Evolutionary conservation across 2,329 filamentous ascomycete genomes (phyloP), one percentile per base, ranked within the genome.

Genomic region (Aspergillus neoniger): DNA sequence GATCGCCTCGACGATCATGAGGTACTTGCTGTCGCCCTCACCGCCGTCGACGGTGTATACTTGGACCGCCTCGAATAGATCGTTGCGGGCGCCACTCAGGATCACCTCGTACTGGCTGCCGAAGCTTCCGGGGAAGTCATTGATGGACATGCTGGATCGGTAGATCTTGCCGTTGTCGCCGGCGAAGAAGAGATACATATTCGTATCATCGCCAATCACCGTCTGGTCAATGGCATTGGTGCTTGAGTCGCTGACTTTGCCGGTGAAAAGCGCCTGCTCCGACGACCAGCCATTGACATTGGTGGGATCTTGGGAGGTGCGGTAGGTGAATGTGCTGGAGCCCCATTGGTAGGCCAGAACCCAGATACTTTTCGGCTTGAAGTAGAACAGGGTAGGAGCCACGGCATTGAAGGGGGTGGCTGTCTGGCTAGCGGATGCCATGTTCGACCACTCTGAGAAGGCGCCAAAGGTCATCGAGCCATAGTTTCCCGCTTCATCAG

Each of bases 101-200:
- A 36, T 36, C 61, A 88, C 67, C 0, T 82, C 73, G 2, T 79
- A 81, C 0, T 78, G 58, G 0, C 78, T 76, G 61, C 86, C 86
- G 69, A 90, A 88, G 71, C 72, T 81, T 39, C 82, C 81, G 0
- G 87, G 87, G 79, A 89, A 89, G 62, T 84, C 82, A 50, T 73
- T 80, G 23, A 88, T 83, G 39, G 87, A 80, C 85, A 88, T 89
- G 69, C 80, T 83, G 55, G 86, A 71, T 1, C 87, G 81, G 76
- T 89, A 89, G 69, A 90, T 86, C 49, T 82, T 83, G 71, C 87
- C 87, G 63, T 89, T 88, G 74, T 90, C 87, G 7, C 86, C 87
- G 0, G 81, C 80, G 66, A 89, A 89, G 82, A 89, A 90, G 4
- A 90, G 77, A 66, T 88, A 88, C 85, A 88, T 88, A 74, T 83